Conservation (phyloP, 331 rosid genomes). For the Quercus lobata region DNA sequence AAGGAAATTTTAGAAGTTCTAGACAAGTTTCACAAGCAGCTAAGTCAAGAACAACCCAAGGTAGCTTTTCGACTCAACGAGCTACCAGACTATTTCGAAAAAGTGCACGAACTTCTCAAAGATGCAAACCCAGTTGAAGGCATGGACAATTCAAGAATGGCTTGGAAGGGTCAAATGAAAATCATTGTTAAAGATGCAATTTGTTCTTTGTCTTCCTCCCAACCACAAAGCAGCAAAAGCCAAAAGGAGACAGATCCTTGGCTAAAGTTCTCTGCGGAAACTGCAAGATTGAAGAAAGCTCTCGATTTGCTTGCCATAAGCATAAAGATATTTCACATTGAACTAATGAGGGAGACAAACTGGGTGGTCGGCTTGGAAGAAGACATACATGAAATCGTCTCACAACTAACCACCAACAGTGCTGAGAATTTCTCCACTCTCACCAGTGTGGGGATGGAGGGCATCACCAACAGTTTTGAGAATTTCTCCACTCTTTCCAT, state of each 20-base stretch:
- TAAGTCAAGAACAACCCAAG: too few species aligned
- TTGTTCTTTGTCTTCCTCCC: too few species aligned
- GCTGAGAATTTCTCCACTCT: background rate
- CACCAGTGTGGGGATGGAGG: constrained; percentile 19
- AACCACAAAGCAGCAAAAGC: background rate
- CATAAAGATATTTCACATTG: background rate
- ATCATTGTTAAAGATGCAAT: background rate
- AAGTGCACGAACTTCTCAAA: background rate
- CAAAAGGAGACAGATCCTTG: background rate
- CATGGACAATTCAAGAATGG: background rate
- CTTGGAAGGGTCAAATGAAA: background rate
- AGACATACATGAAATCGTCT: constrained; percentile 2
- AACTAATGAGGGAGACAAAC: background rate
- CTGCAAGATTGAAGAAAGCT: background rate
- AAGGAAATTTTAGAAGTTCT: background rate
- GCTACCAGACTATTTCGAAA: background rate
- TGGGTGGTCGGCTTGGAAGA: constrained; percentile 15
- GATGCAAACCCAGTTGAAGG: background rate
- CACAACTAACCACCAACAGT: background rate
- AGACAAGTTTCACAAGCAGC: too few species aligned
- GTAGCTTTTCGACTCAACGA: too few species aligned
- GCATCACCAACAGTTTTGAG: background rate
- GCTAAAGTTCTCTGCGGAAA: background rate
- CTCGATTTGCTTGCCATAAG: background rate
- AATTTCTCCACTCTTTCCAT: too few species aligned